A percentile compares a stretch with the other conserved stretches of the same genome.
phyloP scores from a whole-genome alignment of 352 stramenopile genomes.

The Pythium dissotocum region DNA sequence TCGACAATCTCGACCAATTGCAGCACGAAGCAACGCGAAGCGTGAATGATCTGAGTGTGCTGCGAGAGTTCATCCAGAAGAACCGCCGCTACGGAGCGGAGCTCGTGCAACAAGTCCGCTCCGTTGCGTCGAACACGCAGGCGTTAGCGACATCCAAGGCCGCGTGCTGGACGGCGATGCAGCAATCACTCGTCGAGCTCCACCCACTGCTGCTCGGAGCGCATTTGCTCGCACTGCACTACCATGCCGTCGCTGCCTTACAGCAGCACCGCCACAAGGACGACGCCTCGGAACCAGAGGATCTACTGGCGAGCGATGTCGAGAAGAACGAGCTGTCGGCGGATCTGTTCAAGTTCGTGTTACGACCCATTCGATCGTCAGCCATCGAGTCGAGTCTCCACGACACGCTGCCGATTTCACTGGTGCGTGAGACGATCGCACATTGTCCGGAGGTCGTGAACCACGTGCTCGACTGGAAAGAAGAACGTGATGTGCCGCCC shows the following conservation, averaged over 20 bases:
- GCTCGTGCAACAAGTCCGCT: conserved; percentile 14
- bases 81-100: conserved; percentile 24
- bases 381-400: conserved; percentile 79
- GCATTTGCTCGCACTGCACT: conserved; percentile 64
- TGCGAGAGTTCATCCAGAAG: conserved; percentile 23
- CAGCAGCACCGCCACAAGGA: conserved; percentile 9
- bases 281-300: neutral
- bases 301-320: conserved; percentile 37
- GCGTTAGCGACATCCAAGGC: conserved; percentile 16
- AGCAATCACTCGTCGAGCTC: conserved; percentile 48
- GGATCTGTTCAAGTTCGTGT: conserved; percentile 79
- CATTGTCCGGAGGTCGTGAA: conserved; percentile 79
- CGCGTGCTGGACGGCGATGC: conserved; percentile 50
- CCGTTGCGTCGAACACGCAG: conserved; percentile 8
- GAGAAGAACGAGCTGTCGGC: conserved; percentile 37
- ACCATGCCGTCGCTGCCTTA: conserved; percentile 34
- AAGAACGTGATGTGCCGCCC: conserved; percentile 56
- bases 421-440: conserved; percentile 75
- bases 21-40: conserved; percentile 19
- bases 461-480: conserved; percentile 77
- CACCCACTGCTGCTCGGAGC: conserved; percentile 59
- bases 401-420: conserved; percentile 69
- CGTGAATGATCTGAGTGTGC: conserved; percentile 16
- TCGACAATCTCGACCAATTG: conserved; percentile 23
- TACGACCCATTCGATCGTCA: conserved; percentile 74